Evolutionary conservation across 1,139 yeast genomes (phyloP).

Genomic region (Pichia kudriavzevii): DNA sequence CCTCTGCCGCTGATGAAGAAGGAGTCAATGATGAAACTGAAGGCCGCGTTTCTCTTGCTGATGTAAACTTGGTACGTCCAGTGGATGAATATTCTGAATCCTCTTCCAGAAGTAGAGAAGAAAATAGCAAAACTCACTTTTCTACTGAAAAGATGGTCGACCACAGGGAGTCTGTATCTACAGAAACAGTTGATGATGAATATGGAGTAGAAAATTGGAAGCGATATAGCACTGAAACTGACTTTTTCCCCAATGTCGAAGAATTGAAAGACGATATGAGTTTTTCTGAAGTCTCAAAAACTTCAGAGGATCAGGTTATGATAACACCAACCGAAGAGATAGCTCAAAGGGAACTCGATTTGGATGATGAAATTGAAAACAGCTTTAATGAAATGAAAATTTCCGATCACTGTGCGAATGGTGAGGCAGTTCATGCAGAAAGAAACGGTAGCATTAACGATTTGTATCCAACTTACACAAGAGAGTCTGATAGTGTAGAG

Average conservation of each 20-base stretch:
- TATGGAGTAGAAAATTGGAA: conserved; percentile 7
- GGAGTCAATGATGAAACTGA: too few relatives aligned
- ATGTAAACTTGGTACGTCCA: conserved; percentile 2
- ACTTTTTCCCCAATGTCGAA: conserved; percentile 7
- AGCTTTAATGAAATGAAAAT: conserved; percentile 3
- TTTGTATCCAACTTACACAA: conserved; percentile 12
- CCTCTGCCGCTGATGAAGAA: too few relatives aligned
- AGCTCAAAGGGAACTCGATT: conserved; percentile 10
- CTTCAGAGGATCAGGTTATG: background rate
- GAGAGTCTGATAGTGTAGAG: background rate
- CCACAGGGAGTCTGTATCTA: too few relatives aligned
- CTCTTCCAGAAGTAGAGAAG: too few relatives aligned
- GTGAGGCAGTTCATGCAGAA: background rate
- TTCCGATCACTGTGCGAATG: too few relatives aligned
- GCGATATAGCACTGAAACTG: conserved; percentile 10
- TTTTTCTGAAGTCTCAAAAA: too few relatives aligned
- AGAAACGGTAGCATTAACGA: conserved; percentile 8
- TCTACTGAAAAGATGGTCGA: too few relatives aligned
- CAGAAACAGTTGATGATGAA: background rate
- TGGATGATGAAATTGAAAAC: conserved; percentile 15
- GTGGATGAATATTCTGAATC: background rate
- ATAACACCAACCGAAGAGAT: conserved; percentile 10
- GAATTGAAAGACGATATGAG: background rate
- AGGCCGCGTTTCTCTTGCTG: background rate
- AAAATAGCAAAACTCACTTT: too few relatives aligned